Conservation (phyloP, 208 protist species). For the Balamuthia mandrillaris region DNA sequence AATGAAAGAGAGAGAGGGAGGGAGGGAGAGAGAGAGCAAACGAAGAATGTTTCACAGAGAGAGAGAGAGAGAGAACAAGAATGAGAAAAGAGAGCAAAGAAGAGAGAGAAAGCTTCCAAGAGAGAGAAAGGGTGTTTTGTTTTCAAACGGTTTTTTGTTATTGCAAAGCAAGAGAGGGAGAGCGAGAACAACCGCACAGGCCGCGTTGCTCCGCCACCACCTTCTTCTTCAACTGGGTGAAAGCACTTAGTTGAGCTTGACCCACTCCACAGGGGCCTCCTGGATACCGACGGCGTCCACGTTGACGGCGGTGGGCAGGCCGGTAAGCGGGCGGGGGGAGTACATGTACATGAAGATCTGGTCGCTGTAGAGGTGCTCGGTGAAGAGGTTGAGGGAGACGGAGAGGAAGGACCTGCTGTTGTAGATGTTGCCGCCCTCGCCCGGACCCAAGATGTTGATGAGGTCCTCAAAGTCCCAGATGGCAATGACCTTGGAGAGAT, state of each 20-base stretch:
- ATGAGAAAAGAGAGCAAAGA: no score
- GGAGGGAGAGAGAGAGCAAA: no score
- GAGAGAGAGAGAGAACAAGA: no score
- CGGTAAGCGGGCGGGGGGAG: background rate
- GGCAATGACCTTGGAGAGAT: constrained; percentile 12
- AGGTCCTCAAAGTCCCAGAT: constrained; percentile 23
- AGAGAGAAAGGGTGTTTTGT: no score
- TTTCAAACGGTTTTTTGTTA: no score
- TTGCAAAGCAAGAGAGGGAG: no score
- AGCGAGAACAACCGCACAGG: background rate
- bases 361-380: constrained; percentile 6
- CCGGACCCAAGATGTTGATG: background rate
- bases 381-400: background rate
- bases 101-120: no score
- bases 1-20: no score
- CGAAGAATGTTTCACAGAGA: no score
- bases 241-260: constrained; percentile 8
- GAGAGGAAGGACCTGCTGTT: background rate
- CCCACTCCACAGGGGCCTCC: background rate
- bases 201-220: background rate
- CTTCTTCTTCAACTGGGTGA: background rate
- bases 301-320: background rate
- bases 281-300: background rate
- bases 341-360: constrained; percentile 31
- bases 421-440: background rate